Conservation (phyloP, 805 yeast genomes). For the Lachancea dasiensis region DNA sequence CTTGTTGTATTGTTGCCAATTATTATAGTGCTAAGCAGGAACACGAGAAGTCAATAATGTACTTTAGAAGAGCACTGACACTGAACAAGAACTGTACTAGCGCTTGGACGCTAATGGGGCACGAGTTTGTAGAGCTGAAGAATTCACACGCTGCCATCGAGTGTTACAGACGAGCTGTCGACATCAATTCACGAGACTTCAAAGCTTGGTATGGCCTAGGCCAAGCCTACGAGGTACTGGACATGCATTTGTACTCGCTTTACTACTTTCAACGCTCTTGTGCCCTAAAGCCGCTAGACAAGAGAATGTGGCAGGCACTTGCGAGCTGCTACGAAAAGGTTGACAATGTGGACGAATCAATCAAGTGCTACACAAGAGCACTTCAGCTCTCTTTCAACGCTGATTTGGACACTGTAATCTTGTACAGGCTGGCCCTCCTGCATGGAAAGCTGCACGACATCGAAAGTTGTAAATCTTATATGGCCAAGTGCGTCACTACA, state of each 20-base stretch:
- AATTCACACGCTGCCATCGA: conserved; percentile 98
- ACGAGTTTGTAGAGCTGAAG: conserved; percentile 92
- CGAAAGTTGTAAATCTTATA: conserved; percentile 51
- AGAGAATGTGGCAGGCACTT: conserved; percentile 94
- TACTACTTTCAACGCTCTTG: conserved; percentile 92
- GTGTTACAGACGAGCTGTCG: conserved; percentile 88
- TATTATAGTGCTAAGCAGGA: conserved; percentile 87
- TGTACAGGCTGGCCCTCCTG: conserved; percentile 59
- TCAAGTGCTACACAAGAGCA: conserved; percentile 78
- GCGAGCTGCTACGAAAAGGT: conserved; percentile 85
- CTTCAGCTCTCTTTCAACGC: conserved; percentile 46
- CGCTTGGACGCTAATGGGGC: conserved; percentile 99
- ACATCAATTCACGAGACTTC: conserved; percentile 80
- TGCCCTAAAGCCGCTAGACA: conserved; percentile 78
- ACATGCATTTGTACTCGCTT: conserved; percentile 87
- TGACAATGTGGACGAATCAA: conserved; percentile 62
- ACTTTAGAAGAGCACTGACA: conserved; percentile 82
- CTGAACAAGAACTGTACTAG: conserved; percentile 73
- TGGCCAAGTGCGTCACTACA: conserved; percentile 51
- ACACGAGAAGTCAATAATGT: conserved; percentile 91
- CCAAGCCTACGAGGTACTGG: conserved; percentile 94
- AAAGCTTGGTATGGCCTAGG: conserved; percentile 99
- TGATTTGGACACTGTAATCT: conserved; percentile 47
- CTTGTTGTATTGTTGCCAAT: conserved; percentile 91
- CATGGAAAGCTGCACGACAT: conserved; percentile 51